Conservation (phyloP, 2,329 filamentous ascomycete species). For the Aureobasidium zeae region DNA sequence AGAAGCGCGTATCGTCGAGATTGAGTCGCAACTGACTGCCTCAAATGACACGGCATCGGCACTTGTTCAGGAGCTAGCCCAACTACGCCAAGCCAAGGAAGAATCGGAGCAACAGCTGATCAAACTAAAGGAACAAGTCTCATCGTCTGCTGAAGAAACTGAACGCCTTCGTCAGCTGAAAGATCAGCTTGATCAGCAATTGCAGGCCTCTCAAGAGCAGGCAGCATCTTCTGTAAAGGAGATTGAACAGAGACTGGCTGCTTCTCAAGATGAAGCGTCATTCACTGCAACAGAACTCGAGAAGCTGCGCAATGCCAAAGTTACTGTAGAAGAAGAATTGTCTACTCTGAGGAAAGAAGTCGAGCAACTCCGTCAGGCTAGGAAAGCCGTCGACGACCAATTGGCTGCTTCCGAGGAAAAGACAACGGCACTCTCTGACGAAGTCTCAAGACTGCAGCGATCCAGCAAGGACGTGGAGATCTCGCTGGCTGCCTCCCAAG, state of each 20-base stretch:
- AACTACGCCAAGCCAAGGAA: slow-evolving; percentile 9
- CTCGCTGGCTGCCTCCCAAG: neutral
- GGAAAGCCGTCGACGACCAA: slow-evolving; percentile 9
- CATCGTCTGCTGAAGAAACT: neutral
- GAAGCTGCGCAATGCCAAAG: neutral
- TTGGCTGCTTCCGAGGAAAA: neutral
- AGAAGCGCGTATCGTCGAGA: neutral
- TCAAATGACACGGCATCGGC: slow-evolving; percentile 1
- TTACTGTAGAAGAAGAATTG: neutral
- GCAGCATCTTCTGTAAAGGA: slow-evolving; percentile 3
- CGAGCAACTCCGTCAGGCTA: neutral
- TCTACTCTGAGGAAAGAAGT: neutral
- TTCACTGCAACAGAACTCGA: slow-evolving; percentile 2
- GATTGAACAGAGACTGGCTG: slow-evolving; percentile 2
- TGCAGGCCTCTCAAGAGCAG: slow-evolving; percentile 2
- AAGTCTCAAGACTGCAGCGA: neutral
- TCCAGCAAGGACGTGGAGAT: slow-evolving; percentile 10
- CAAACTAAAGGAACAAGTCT: neutral
- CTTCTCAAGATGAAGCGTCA: neutral
- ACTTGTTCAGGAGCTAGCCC: slow-evolving; percentile 5
- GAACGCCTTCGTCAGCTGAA: neutral
- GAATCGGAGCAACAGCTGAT: slow-evolving; percentile 10
- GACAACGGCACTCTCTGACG: neutral
- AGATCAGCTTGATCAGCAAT: slow-evolving; percentile 7
- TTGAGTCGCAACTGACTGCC: slow-evolving; percentile 3